A percentile compares a stretch with the other conserved stretches of the same genome.
Evolutionary conservation across 2,329 filamentous ascomycete genomes (phyloP).

Genomic region (Alternaria triticimaculans): DNA sequence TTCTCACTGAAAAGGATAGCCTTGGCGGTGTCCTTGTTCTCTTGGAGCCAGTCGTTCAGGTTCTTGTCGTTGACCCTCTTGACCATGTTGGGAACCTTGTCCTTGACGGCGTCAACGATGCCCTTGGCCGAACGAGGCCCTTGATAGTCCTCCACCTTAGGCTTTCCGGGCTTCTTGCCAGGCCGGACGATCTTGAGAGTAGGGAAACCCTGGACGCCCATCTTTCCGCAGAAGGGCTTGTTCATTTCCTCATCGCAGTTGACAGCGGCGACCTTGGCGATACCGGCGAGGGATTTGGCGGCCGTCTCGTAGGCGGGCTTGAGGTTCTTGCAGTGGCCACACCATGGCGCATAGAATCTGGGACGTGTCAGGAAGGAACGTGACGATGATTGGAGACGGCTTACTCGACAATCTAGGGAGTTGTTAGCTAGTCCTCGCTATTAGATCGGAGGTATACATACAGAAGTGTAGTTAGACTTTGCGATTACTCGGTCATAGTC

Average conservation of each 20-base stretch:
- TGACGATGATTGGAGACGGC: conserved; percentile 10
- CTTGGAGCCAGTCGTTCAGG: conserved; percentile 74
- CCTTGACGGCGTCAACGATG: conserved; percentile 84
- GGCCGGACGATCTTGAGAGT: conserved; percentile 93
- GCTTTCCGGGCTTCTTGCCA: conserved; percentile 78
- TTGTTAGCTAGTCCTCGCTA: conserved; percentile 4
- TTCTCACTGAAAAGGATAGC: conserved; percentile 94
- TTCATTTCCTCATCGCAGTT: conserved; percentile 95
- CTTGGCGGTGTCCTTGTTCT: conserved; percentile 74
- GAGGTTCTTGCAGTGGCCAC: conserved; percentile 94
- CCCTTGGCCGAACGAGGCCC: conserved; percentile 82
- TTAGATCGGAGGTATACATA: conserved; percentile 55
- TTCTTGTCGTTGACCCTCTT: conserved; percentile 80
- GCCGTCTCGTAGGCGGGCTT: conserved; percentile 96
- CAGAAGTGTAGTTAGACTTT: conserved; percentile 89
- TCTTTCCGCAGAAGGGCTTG: conserved; percentile 81
- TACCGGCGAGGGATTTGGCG: conserved; percentile 84
- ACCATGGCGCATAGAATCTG: conserved; percentile 98
- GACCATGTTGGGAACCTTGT: conserved; percentile 92
- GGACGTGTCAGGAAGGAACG: conserved; percentile 43
- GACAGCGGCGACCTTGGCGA: conserved; percentile 92
- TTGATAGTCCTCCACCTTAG: conserved; percentile 88
- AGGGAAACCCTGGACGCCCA: conserved; percentile 93
- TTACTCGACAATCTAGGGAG: conserved; percentile 50
- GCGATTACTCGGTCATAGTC: conserved; percentile 83